Conservation (phyloP, 805 yeast genomes). For the Metschnikowia sp. region DNA sequence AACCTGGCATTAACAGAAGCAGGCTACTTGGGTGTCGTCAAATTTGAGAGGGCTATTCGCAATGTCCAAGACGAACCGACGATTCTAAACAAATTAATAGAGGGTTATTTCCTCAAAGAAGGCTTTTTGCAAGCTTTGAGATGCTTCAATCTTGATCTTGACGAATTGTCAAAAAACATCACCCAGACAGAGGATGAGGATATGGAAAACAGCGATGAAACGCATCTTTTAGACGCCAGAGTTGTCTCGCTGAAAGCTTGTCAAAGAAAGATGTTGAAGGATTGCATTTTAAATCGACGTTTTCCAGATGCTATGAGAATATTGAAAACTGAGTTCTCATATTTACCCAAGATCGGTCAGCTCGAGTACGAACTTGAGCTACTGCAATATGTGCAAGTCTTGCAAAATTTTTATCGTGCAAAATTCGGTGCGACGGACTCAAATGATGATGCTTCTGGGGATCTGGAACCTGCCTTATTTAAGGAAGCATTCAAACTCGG, state of each 20-base stretch:
- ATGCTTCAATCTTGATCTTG: conserved; percentile 32
- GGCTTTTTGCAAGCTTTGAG: conserved; percentile 36
- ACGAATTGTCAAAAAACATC: conserved; percentile 19
- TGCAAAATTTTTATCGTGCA: conserved; percentile 22
- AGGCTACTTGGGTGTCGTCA: neutral
- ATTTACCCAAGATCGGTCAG: conserved; percentile 2
- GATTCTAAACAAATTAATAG: conserved; percentile 30
- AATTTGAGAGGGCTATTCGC: conserved; percentile 22
- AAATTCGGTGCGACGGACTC: conserved; percentile 9
- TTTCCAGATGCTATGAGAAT: conserved; percentile 8
- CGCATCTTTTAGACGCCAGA: neutral
- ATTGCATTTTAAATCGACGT: conserved; percentile 3
- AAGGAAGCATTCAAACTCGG: conserved; percentile 15
- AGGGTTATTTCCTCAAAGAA: conserved; percentile 38
- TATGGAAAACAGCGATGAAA: neutral
- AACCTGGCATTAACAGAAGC: conserved; percentile 3
- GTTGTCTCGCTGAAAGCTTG: conserved; percentile 2
- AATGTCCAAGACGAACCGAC: conserved; percentile 26
- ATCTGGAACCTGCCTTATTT: conserved; percentile 15
- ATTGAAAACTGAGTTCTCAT: conserved; percentile 5
- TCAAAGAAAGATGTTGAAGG: conserved; percentile 6
- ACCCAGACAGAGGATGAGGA: conserved; percentile 10
- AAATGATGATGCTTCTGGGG: neutral
- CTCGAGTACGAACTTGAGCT: conserved; percentile 26
- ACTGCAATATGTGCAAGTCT: conserved; percentile 21